Evolutionary conservation across 805 yeast species (phyloP).

Genomic region (Blastobotrys parvus): DNA sequence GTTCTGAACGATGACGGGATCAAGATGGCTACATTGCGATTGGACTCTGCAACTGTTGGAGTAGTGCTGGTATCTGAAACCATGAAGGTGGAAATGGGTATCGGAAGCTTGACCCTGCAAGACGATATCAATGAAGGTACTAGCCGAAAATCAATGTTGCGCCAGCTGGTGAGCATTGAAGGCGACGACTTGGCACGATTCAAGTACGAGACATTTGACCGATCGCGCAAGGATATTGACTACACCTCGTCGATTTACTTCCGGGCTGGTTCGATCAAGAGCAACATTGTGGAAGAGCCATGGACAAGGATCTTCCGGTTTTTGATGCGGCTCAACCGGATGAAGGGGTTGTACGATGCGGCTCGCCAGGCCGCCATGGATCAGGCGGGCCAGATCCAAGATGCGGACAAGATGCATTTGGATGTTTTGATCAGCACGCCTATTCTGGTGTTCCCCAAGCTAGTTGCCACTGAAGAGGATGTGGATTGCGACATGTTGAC

Average conservation of each 20-base stretch:
- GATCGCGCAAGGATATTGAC: conserved; percentile 35
- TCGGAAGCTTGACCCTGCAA: conserved; percentile 71
- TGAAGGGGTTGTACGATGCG: conserved; percentile 83
- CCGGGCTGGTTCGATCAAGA: conserved; percentile 63
- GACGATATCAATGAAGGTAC: conserved; percentile 68
- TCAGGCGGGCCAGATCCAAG: conserved; percentile 55
- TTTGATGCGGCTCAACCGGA: conserved; percentile 63
- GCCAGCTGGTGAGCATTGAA: conserved; percentile 68
- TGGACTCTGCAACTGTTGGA: conserved; percentile 63
- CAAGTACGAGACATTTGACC: conserved; percentile 72
- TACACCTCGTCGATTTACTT: conserved; percentile 53
- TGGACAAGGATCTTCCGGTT: conserved; percentile 58
- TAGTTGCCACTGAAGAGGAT: conserved; percentile 29
- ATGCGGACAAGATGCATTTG: conserved; percentile 55
- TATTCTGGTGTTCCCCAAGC: conserved; percentile 65
- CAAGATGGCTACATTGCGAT: conserved; percentile 67
- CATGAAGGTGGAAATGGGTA: conserved; percentile 57
- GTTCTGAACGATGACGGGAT: conserved; percentile 77
- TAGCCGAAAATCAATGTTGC: conserved; percentile 42
- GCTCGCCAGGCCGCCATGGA: conserved; percentile 85
- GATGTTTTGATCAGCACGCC: conserved; percentile 76
- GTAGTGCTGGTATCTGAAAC: conserved; percentile 67
- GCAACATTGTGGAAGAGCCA: conserved; percentile 78
- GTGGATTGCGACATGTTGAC: conserved; percentile 51
- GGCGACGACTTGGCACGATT: conserved; percentile 77